Evolutionary conservation across 306 rosid species (phyloP).

Genomic region (Hylodesmum podocarpum): DNA sequence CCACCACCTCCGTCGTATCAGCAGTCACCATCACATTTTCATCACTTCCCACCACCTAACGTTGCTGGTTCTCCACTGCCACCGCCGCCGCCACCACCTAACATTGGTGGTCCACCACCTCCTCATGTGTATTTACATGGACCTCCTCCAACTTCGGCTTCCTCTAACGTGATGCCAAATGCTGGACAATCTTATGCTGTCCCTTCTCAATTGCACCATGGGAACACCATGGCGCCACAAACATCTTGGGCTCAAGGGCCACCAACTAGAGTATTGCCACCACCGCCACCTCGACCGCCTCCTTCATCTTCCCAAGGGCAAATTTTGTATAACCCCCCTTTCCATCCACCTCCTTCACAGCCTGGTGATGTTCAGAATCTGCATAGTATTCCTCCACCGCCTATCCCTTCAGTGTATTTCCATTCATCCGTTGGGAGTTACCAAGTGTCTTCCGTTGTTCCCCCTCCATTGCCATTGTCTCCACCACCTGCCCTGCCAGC

Average conservation of each 20-base stretch:
- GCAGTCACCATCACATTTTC: constrained; percentile 37
- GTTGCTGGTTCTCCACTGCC: constrained; percentile 9
- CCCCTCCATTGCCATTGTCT: constrained; percentile 51
- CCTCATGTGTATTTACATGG: constrained; percentile 48
- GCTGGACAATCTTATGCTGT: constrained; percentile 42
- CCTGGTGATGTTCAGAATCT: constrained; percentile 49
- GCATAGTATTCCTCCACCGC: constrained; percentile 42
- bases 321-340: constrained; percentile 35
- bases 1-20: constrained; percentile 44
- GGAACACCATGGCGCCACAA: constrained; percentile 40
- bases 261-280: constrained; percentile 38
- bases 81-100: constrained; percentile 27
- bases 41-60: constrained; percentile 51
- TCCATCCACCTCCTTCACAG: constrained; percentile 34
- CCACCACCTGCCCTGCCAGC: constrained; percentile 52
- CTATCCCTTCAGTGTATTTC: constrained; percentile 29
- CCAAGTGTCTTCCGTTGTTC: constrained; percentile 33
- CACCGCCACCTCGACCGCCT: constrained; percentile 35
- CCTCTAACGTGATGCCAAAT: constrained; percentile 35
- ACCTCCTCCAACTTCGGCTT: constrained; percentile 34
- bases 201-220: constrained; percentile 47
- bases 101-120: constrained; percentile 6
- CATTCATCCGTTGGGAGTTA: constrained; percentile 47
- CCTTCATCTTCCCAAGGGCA: constrained; percentile 50
- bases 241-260: constrained; percentile 42